Base-by-base conservation (phyloP, 208 protist genomes). In the Angomonas deanei region DNA sequence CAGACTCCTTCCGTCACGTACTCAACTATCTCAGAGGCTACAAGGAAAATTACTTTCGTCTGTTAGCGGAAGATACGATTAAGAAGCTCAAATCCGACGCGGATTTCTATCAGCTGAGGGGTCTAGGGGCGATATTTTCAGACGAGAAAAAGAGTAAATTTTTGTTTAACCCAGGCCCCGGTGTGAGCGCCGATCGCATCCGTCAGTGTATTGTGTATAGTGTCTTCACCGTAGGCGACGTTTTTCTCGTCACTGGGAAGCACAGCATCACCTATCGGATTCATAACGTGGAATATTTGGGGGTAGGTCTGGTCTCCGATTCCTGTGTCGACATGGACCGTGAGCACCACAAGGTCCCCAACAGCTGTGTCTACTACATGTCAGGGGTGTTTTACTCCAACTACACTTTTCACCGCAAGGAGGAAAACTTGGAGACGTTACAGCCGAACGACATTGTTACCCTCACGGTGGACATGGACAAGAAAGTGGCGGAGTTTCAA, bases 331-430 rank as follows among this genome's bases (percentile, higher is more conserved):
- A 68, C 49, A 75, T 71, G 3, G 88, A 96, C 64, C 79, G 88
- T 58, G 88, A 96, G 66, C 94, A 93, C 66, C 88, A 94, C 82
- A 92, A 88, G 59, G 89, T 84, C 23, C 59, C 70, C 10, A 72
- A 94, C 64, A 92, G 88, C 70, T 93, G 83, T 55, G 84, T 96
- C 36, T 96, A 96, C 68, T 96, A 96, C 70, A 94, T 94, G 88
- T 91, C 91, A 2, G 91, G 91, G 19, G 91, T 96, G 1, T 94
- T 96, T 54, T 96, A 94, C 81, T 82, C 84, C 34, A 94, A 94
- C 69, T 96, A 85, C 64, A 82, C 86, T 0, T 75, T 93, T 62
- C 88, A 93, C 70, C 70, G 80, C 13, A 96, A 96, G 64, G 88
- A 96, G 64, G 91, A 96, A 57, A 84, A 79, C 39, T 70, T 94